Base-by-base conservation (phyloP, 2,329 filamentous ascomycete species). In the Rasamsonia emersonii region DNA sequence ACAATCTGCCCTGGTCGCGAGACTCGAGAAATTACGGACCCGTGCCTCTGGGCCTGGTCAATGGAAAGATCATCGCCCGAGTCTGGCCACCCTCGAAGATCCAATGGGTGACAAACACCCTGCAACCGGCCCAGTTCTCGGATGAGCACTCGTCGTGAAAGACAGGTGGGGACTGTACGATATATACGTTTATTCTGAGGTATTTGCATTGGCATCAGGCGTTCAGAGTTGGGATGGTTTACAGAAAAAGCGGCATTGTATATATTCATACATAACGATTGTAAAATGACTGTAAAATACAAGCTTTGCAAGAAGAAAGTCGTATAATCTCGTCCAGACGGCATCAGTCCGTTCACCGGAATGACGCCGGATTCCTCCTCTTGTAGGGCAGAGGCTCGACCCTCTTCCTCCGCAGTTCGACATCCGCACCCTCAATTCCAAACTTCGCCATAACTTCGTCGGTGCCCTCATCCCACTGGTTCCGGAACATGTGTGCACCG, bases 21-120 rank as follows among this genome's bases (percentile, higher is more conserved):
- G 91, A 98, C 64, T 95, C 86, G 25, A 77, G 91, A 40, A 68
- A 78, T 24, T 94, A 82, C 62, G 91, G 91, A 0, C 86, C 91
- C 0, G 56, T 98, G 17, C 91, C 91, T 1, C 64, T 98, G 51
- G 89, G 76, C 2, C 64, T 98, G 41, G 74, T 98, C 26, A 78
- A 73, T 47, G 86, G 86, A 28, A 96, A 93, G 55, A 78, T 91
- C 2, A 61, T 89, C 23, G 80, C 71, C 37, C 47, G 54, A 29
- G 47, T 57, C 16, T 61, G 54, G 53, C 57, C 54, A 15, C 46
- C 45, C 17, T 53, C 49, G 9, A 51, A 53, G 34, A 50, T 55
- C 39, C 39, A 54, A 40, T 56, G 56, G 50, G 44, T 61, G 33
- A 40, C 43, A 17, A 64, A 63, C 40, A 53, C 56, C 4, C 33